These are phyloP conservation scores for Colletotrichum zoysiae DNA, from an alignment of 2,329 filamentous ascomycete species.

Conservation along the genomic window DNA sequence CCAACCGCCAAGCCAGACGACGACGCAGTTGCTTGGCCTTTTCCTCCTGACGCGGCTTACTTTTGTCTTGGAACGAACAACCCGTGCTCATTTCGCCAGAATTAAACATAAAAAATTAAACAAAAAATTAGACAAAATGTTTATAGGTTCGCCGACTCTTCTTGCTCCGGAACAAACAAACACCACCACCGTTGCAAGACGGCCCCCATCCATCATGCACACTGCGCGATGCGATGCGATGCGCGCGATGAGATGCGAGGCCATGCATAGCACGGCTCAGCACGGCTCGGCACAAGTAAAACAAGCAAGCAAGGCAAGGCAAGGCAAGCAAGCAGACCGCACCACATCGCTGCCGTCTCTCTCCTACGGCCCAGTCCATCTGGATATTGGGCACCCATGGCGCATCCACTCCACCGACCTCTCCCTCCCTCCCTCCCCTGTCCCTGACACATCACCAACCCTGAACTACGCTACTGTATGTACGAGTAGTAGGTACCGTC, in stretches of 20 bases:
- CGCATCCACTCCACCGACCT: constrained; percentile 32
- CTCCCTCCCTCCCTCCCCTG: constrained; percentile 16
- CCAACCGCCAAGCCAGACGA: not conserved
- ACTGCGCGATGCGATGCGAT: constrained; percentile 16
- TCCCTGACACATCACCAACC: constrained; percentile 37
- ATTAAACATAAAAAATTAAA: too few relatives aligned
- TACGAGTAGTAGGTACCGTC: not conserved
- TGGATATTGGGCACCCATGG: constrained; percentile 39
- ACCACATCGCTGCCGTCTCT: not conserved
- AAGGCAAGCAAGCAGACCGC: constrained; percentile 22
- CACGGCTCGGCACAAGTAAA: constrained; percentile 28
- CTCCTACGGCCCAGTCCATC: constrained; percentile 1
- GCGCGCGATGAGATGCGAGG: constrained; percentile 20
- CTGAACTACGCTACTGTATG: not conserved
- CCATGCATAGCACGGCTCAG: constrained; percentile 29
- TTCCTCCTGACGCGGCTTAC: not conserved
- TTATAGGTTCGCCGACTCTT: not conserved
- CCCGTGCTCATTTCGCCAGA: constrained; percentile 12
- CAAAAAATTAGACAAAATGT: too few relatives aligned
- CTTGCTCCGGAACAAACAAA: not conserved
- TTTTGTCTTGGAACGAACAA: constrained; percentile 10
- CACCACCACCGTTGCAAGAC: constrained; percentile 8
- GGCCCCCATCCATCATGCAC: constrained; percentile 16
- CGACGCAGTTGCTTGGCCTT: not conserved
- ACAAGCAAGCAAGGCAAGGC: constrained; percentile 10